Percentiles rank a stretch among this genome's conserved stretches.
phyloP scores from a whole-genome alignment of 768 basidiomycete species.

The Pleurotus pulmonarius region DNA sequence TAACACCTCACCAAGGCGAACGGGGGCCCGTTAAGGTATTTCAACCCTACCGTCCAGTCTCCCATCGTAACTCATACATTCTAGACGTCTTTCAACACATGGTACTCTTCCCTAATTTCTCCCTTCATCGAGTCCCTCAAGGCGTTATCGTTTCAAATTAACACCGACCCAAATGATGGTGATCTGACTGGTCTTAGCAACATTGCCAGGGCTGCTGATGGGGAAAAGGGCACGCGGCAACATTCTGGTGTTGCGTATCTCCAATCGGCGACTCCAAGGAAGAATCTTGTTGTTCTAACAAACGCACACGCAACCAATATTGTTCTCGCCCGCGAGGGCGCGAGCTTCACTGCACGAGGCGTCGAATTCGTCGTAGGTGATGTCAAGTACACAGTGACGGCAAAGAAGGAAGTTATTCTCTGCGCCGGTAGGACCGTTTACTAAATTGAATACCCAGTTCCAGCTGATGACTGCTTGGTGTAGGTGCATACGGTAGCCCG shows the following conservation, averaged over 20 bases:
- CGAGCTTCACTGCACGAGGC: slow-evolving; percentile 29
- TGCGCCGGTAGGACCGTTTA: slow-evolving; percentile 25
- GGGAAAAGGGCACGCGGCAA: slow-evolving; percentile 12
- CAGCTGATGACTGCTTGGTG: background rate
- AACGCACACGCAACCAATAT: slow-evolving; percentile 26
- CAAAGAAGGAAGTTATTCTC: slow-evolving; percentile 46
- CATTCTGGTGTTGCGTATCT: slow-evolving; percentile 16
- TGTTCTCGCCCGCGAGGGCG: slow-evolving; percentile 5
- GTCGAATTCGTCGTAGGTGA: slow-evolving; percentile 36
- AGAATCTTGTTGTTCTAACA: slow-evolving; percentile 29
- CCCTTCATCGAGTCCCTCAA: background rate
- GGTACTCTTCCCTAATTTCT: slow-evolving; percentile 1
- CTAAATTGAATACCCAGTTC: background rate
- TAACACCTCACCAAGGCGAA: background rate
- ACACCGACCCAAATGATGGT: slow-evolving; percentile 11
- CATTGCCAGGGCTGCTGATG: slow-evolving; percentile 14
- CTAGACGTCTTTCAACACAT: slow-evolving; percentile 1
- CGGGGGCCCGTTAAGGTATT: slow-evolving; percentile 13
- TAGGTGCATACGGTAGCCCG: slow-evolving; percentile 19
- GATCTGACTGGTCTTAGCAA: slow-evolving; percentile 10
- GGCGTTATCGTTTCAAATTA: slow-evolving; percentile 2
- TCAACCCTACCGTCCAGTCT: background rate
- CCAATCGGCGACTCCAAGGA: slow-evolving; percentile 11
- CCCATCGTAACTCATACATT: background rate
- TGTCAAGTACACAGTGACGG: slow-evolving; percentile 28